Evolutionary conservation across 495 filamentous ascomycete genomes (phyloP).

Genomic region (Penicillium coffeae): DNA sequence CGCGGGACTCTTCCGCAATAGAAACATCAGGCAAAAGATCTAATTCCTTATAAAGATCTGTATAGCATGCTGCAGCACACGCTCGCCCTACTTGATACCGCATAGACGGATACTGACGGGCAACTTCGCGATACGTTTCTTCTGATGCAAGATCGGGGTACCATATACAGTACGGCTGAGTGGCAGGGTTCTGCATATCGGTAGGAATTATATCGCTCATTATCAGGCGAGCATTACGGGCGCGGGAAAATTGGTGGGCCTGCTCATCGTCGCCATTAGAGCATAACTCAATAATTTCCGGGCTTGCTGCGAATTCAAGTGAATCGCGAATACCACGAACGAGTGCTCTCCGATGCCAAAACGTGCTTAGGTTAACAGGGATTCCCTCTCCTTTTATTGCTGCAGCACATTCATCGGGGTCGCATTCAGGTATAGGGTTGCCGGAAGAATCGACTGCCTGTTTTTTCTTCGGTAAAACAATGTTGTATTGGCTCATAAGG

Average conservation of each 20-base stretch:
- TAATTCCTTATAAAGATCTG: constrained; percentile 25
- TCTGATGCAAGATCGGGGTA: constrained; percentile 32
- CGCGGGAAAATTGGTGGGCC: constrained; percentile 12
- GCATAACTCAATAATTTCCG: constrained; percentile 13
- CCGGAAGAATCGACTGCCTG: constrained; percentile 12
- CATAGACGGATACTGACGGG: constrained; percentile 12
- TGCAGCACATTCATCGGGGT: constrained; percentile 8
- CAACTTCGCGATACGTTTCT: constrained; percentile 27
- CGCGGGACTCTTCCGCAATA: constrained; percentile 26
- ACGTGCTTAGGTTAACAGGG: constrained; percentile 11
- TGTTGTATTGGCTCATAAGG: constrained; percentile 16
- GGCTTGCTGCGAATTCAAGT: constrained; percentile 14
- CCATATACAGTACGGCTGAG: constrained; percentile 43
- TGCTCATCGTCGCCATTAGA: constrained; percentile 9
- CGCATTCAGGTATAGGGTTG: constrained; percentile 14
- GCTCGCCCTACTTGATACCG: constrained; percentile 24
- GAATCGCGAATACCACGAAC: constrained; percentile 13
- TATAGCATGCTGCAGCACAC: constrained; percentile 26
- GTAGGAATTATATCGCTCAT: constrained; percentile 39
- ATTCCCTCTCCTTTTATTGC: constrained; percentile 13
- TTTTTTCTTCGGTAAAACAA: constrained; percentile 16
- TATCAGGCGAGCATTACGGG: constrained; percentile 31
- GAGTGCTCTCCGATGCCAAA: constrained; percentile 13
- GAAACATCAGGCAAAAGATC: constrained; percentile 23
- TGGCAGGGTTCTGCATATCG: constrained; percentile 22